Evolutionary conservation across 306 rosid genomes (phyloP), one percentile per base, ranked within the genome.

Genomic region (Cicer bijugum): DNA sequence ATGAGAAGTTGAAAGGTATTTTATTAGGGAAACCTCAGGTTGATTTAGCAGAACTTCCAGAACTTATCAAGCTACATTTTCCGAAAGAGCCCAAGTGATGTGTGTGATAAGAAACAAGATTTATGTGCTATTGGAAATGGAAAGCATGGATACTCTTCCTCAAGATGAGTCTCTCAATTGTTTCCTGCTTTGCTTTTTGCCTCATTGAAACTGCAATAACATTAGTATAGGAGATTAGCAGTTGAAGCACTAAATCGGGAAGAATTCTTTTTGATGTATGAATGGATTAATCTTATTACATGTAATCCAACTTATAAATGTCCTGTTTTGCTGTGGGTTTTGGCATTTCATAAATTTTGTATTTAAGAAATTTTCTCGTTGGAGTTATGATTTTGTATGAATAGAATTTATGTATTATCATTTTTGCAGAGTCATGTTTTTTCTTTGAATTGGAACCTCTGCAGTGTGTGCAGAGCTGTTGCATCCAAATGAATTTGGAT

Each of bases 11-110:
- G 70, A 89, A 68, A 78, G 80, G 89, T 43, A 83, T 93, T 76
- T 71, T 93, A 85, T 74, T 87, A 43, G 97, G 98, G 65, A 89
- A 87, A 88, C 84, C 85, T 80, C 86, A 76, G 68, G 88, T 93
- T 68, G 96, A 89, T 72, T 78, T 93, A 58, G 92, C 84, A 40
- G 97, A 93, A 78, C 98, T 93, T 77, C 98, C 97, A 58, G 81
- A 85, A 55, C 85, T 93, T 71, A 82, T 93, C 83, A 91, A 93
- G 87, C 84, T 89, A 50, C 97, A 93, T 83, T 93, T 93, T 80
- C 97, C 97, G 1, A 93, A 93, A 78, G 91, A 76, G 66, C 83
- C 80, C 28, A 91, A 86, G 88, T 91, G 76, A 50, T 46, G n/a
- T 38, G 20, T 38, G 65, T 68, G 61, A 63, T 66, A 48, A 16